Base-by-base conservation (phyloP, 176 grass and related monocot species). In the Raddia guianensis region DNA sequence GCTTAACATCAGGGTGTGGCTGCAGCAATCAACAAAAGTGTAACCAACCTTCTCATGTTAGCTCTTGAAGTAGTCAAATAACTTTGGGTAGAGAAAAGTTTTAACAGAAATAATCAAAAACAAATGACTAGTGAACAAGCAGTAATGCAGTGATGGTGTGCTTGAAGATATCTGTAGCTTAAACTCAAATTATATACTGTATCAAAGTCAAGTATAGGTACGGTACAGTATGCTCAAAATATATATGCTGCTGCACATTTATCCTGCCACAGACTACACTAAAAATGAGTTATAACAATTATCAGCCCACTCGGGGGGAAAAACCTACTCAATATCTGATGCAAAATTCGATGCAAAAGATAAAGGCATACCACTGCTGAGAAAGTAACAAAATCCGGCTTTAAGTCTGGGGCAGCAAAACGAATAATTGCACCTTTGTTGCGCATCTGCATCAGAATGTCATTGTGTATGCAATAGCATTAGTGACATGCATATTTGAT, bases 371-470 rank as follows among this genome's bases (percentile, higher is more conserved):
- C 87, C 81, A 91, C 89, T 32, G 87, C 72, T 44, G 87, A 83
- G 19, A 95, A 95, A 66, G 81, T 86, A 51, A 84, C 79, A 71
- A 91, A 93, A 82, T 93, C 89, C 13, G 89, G 91, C 68, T 91
- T 99, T 56, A 99, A 63, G 66, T 85, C 88, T 32, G 90, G 91
- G 75, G 89, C 84, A 34, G 64, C 77, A 19, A 93, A 93, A 63
- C 77, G 90, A 78, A 99, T 93, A 82, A 90, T 93, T 80, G 93
- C 97, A 83, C 97, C 97, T 78, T 91, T 99, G 82, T 99, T 99
- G 51, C 85, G 93, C 91, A 99, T 99, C 97, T 90, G 89, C 67
- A 84, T 75, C 57, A 79, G 66, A 65, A 75, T 67, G 18, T 14
- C 51, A 72, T 58, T n/a, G 4, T 43, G 43, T 12, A 86, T 49